Conservation (phyloP, 139 green algal genomes). For the Tetraselmis striata region DNA sequence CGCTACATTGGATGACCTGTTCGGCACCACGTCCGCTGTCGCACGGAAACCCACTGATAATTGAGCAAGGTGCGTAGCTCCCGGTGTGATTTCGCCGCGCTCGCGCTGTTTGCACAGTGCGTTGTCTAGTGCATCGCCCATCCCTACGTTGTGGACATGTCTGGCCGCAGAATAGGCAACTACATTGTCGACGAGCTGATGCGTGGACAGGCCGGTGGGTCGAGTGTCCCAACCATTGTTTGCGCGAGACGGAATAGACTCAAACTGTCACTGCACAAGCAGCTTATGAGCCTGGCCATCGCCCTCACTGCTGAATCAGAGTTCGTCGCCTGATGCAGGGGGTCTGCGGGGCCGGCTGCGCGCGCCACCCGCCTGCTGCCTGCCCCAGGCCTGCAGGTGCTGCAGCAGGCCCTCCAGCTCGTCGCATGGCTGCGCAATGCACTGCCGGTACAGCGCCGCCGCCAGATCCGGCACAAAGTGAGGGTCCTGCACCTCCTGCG, state of each 20-base stretch:
- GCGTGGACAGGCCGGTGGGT: not conserved
- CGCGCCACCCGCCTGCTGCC: not conserved
- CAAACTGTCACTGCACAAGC: not conserved
- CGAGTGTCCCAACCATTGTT: not conserved
- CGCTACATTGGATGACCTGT: no score
- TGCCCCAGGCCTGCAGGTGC: not conserved
- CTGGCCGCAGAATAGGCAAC: no score
- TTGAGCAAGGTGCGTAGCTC: no score
- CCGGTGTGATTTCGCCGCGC: no score
- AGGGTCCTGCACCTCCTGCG: not conserved
- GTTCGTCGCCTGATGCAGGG: not conserved
- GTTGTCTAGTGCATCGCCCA: no score
- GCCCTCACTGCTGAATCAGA: not conserved
- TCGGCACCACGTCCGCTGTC: no score
- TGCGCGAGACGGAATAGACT: not conserved
- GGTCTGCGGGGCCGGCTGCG: not conserved
- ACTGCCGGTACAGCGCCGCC: not conserved
- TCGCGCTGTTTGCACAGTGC: no score
- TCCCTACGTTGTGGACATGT: no score
- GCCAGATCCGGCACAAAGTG: not conserved
- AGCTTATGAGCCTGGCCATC: not conserved
- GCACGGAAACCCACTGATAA: no score
- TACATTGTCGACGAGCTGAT: no score
- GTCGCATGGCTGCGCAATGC: not conserved
- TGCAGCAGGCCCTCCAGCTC: not conserved